A percentile compares a stretch with the other conserved stretches of the same genome.
Evolutionary conservation across 2,329 filamentous ascomycete species (phyloP).

Genomic region (Aspergillus uvarum): DNA sequence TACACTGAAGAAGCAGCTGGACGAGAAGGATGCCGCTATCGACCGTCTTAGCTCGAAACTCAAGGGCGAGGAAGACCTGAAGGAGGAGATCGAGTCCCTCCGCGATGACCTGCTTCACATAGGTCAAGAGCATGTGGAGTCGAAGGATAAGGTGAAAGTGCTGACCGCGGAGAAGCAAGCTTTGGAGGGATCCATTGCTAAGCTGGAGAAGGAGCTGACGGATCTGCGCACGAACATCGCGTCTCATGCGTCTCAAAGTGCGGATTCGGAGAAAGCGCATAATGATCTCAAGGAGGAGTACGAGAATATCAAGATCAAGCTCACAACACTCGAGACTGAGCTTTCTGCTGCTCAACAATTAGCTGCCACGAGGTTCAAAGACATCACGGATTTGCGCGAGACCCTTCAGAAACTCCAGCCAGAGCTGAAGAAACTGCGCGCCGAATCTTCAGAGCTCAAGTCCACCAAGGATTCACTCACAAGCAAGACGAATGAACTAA

Average conservation of each 20-base stretch:
- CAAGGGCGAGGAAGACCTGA: slow-evolving; percentile 72
- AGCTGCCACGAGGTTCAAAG: slow-evolving; percentile 83
- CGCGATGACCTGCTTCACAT: slow-evolving; percentile 76
- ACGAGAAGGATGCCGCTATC: slow-evolving; percentile 69
- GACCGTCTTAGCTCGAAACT: slow-evolving; percentile 68
- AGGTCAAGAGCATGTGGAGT: slow-evolving; percentile 79
- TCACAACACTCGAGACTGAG: slow-evolving; percentile 72
- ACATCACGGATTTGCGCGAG: slow-evolving; percentile 76
- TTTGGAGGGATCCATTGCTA: slow-evolving; percentile 63
- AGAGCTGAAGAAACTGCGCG: slow-evolving; percentile 75
- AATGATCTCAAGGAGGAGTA: slow-evolving; percentile 62
- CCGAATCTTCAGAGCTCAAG: slow-evolving; percentile 74
- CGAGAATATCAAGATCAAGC: slow-evolving; percentile 69
- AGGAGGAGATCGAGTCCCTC: slow-evolving; percentile 82
- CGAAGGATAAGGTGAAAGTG: slow-evolving; percentile 71
- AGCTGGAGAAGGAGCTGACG: slow-evolving; percentile 70
- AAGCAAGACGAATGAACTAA: slow-evolving; percentile 62
- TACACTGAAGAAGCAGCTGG: slow-evolving; percentile 35
- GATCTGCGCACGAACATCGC: slow-evolving; percentile 52
- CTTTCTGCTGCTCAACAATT: slow-evolving; percentile 82
- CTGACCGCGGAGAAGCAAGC: slow-evolving; percentile 67
- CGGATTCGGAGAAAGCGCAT: slow-evolving; percentile 53
- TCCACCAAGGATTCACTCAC: slow-evolving; percentile 71
- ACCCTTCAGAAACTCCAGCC: slow-evolving; percentile 81
- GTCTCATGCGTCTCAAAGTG: slow-evolving; percentile 44